Evolutionary conservation across 352 stramenopile species (phyloP).

Genomic region (Phytophthora brassicae): DNA sequence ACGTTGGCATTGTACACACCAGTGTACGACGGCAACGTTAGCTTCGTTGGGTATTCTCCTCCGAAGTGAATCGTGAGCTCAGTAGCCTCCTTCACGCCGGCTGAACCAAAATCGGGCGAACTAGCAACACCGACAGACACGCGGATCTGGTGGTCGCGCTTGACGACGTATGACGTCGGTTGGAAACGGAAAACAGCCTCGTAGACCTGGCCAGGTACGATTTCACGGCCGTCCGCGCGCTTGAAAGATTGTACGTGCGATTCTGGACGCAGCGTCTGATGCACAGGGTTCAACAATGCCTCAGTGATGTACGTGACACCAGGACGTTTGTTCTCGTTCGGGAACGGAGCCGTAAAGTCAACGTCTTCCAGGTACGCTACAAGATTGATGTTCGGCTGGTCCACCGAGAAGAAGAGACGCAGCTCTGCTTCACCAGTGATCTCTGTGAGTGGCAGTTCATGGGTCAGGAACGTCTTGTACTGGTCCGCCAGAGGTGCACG

Average conservation of each 20-base stretch:
- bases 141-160: slow-evolving; percentile 76
- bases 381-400: slow-evolving; percentile 63
- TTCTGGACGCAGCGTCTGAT: slow-evolving; percentile 58
- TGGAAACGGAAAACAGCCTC: slow-evolving; percentile 79
- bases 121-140: slow-evolving; percentile 64
- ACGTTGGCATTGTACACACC: slow-evolving; percentile 68
- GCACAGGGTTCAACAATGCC: slow-evolving; percentile 68
- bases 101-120: slow-evolving; percentile 56
- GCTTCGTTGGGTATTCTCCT: slow-evolving; percentile 63
- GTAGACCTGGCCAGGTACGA: slow-evolving; percentile 68
- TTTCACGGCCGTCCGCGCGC: slow-evolving; percentile 55
- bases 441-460: slow-evolving; percentile 57
- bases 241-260: slow-evolving; percentile 73
- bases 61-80: slow-evolving; percentile 79
- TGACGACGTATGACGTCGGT: slow-evolving; percentile 76
- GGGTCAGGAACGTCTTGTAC: slow-evolving; percentile 67
- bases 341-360: slow-evolving; percentile 68
- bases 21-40: slow-evolving; percentile 64
- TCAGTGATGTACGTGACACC: slow-evolving; percentile 85
- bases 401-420: slow-evolving; percentile 80
- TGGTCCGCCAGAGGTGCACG: slow-evolving; percentile 49
- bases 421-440: slow-evolving; percentile 75
- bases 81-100: slow-evolving; percentile 51
- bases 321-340: slow-evolving; percentile 78
- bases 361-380: slow-evolving; percentile 80